Base-by-base conservation (phyloP, 1,139 yeast genomes). In the Hyphopichia wangnamkhiaoensis region DNA sequence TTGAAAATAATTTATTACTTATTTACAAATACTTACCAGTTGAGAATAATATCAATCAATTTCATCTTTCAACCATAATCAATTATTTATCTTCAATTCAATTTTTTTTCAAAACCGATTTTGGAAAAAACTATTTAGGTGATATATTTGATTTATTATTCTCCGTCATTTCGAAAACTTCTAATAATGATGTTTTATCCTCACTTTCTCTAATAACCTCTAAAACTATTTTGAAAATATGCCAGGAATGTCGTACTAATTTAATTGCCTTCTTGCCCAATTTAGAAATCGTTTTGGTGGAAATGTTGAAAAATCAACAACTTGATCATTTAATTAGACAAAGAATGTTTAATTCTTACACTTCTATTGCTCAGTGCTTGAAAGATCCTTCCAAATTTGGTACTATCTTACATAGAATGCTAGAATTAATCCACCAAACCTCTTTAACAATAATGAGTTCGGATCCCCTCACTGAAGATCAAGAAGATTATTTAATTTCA, bases 361-460 rank as follows among this genome's bases (percentile, higher is more conserved):
- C 84, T 12, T 81, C 84, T 16, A 79, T 84, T 34, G 70, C 82
- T 20, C 82, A 79, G 48, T 70, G 79, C 12, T 54, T 78, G 16
- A 65, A 68, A 26, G 61, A 71, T 40, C 82, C 85, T 0, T 47
- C 45, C 2, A 50, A 49, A 44, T 52, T 60, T 54, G 61, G 63
- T 5, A 39, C 53, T 33, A 44, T 53, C 38, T 37, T 67, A 2
- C 39, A 33, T 13, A 49, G 51, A 7, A 37, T 65, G 2, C 39
- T 70, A 3, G 31, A 37, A 1, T 53, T 55, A 3, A 61, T 71
- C 3, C 41, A 49, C n/a, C 47, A 49, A 2, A 48, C 50, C 2
- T 45, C 59, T 1, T 12, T 35, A 1, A 42, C 43, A 4, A 38
- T 50, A 4, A 52, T 59, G 50, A 37, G 38, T 13, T 28, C 33